Evolutionary conservation across 2,329 filamentous ascomycete species (phyloP), one percentile per base, ranked within the genome.

Genomic region (Nothopassalora personata): DNA sequence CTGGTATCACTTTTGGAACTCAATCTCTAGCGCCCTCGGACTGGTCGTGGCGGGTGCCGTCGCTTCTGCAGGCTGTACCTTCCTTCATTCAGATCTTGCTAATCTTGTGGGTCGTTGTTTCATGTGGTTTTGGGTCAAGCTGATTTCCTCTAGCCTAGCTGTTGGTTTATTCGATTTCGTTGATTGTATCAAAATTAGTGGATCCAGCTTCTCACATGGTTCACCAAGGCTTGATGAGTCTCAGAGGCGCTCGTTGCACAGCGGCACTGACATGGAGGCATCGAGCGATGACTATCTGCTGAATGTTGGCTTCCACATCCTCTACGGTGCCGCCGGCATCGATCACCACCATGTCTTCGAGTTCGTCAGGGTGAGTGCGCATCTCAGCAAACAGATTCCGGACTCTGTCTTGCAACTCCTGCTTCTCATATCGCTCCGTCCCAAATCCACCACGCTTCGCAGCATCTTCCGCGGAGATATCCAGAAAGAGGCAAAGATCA

Each of bases 401-500:
- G 13, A 97, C 94, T 9, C 85, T 82, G 60, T 81, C 79, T 77
- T 99, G 94, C 84, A 96, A 89, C 69, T 86, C 85, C 60, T 82
- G 83, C 71, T 85, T 88, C 77, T 99, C 94, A 70, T 97, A 99
- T 63, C 90, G 81, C 79, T 99, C 94, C 18, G 81, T 83, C 1
- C 94, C 94, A 79, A 87, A 99, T 0, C 91, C 93, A n/a, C 91
- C 91, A 18, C 94, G 81, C 67, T 81, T 81, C 31, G 83, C 83
- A 9, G 91, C 91, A 60, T 86, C 83, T 52, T 86, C 83, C 36
- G 90, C 84, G 6, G 87, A 84, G 53, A 97, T 83, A 70, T 94
- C 90, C 33, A 99, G 81, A 70, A 97, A 97, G 0, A 97, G 74
- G 10, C 93, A 91, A 9, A 92, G 72, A 76, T 99, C 94, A 0